Base-by-base conservation (phyloP, 2,329 filamentous ascomycete species). In the Ceratocystis lukuohia region DNA sequence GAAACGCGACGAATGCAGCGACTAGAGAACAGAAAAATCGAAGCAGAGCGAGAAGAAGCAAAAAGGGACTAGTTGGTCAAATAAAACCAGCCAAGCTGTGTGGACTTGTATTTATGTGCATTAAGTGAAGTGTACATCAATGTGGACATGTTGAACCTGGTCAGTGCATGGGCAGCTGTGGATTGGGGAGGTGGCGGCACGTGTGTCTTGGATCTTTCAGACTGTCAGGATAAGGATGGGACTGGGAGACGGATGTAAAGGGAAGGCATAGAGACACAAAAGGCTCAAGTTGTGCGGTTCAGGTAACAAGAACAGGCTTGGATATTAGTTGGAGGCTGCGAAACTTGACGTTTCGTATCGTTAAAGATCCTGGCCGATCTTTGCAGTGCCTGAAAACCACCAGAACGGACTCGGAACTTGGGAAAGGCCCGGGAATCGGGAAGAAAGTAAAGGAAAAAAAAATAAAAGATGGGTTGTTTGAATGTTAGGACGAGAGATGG, bases 271-370 rank as follows among this genome's bases (percentile, higher is more conserved):
- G 48, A 50, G 48, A 50, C n/a, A 50, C n/a, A 50, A 22, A 50
- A 50, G 48, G n/a, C 48, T 22, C n/a, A 50, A 50, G 48, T 41
- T 41, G 37, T 12, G 37, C 12, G 37, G 37, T 41, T 41, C 37
- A 41, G 33, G 46, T n/a, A 57, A 33, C 22, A 33, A 57, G 25
- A n/a, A 22, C 3, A 5, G 48, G 12, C 53, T 57, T 57, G n/a
- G 28, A 33, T 17, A 15, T 28, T 12, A 4, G n/a, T 50, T 50
- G 7, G n/a, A 57, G 53, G 53, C 53, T 57, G 30, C 53, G 20
- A 57, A 28, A 28, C 28, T 57, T 57, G 53, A 57, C 53, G 25
- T 57, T 57, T 57, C 25, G 53, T 57, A 17, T 57, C 53, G 17
- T 57, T n/a, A 57, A 57, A 57, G 15, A 33, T 57, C 25, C 53